Evolutionary conservation across 148 eudicot species (phyloP).

Genomic region (Rheum nobile): DNA sequence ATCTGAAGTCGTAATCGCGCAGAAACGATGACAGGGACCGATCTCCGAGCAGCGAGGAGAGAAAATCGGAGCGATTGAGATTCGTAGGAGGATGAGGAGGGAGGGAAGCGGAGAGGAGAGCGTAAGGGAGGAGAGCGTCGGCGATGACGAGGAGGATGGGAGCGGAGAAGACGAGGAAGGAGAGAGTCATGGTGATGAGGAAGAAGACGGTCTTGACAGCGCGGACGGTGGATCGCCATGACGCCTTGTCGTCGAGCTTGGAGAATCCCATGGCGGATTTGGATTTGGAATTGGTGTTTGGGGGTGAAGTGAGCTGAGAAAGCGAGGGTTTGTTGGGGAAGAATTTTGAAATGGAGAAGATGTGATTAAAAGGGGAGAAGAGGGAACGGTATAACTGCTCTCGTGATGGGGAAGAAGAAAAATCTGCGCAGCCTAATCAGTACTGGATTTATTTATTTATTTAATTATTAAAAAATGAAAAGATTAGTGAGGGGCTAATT

Average conservation of each 20-base stretch:
- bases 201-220: slow-evolving; percentile 35
- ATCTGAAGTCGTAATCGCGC: slow-evolving; percentile 25
- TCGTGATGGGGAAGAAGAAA: neutral
- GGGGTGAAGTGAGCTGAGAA: neutral
- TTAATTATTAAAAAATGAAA: neutral
- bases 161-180: slow-evolving; percentile 32
- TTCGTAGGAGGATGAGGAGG: slow-evolving; percentile 4
- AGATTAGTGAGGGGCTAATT: too few species aligned
- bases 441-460: neutral
- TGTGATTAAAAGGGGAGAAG: neutral
- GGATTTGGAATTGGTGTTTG: neutral
- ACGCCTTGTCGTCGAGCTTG: slow-evolving; percentile 4
- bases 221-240: slow-evolving; percentile 14
- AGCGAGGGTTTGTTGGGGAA: neutral
- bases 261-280: slow-evolving; percentile 1
- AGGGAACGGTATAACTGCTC: neutral
- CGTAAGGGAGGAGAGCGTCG: slow-evolving; percentile 29
- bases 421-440: neutral
- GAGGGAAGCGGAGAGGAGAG: slow-evolving; percentile 27
- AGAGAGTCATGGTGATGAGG: slow-evolving; percentile 26
- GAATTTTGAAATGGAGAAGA: neutral
- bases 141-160: slow-evolving; percentile 32
- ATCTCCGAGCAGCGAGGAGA: neutral
- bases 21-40: slow-evolving; percentile 14
- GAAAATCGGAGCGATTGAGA: neutral